A percentile compares a stretch with the other conserved stretches of the same genome.
phyloP scores from a whole-genome alignment of 1,284 basidiomycete genomes.

The Puccinia novopanici region DNA sequence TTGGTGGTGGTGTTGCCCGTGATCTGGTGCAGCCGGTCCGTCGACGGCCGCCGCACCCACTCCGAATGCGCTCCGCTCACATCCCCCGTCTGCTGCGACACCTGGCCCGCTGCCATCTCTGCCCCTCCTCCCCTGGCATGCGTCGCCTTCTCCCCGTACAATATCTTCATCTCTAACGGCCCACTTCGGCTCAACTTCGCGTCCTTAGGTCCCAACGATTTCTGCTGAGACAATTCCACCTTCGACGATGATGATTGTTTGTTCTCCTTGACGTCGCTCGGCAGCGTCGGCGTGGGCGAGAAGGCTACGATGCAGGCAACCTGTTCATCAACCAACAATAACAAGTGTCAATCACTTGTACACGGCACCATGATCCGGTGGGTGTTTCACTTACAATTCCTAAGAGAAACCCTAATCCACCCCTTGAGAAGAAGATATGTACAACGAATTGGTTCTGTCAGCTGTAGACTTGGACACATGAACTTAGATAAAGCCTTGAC shows the following conservation, averaged over 20 bases:
- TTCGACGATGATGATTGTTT: not conserved
- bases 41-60: not conserved
- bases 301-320: constrained; percentile 20
- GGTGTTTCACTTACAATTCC: too few relatives aligned
- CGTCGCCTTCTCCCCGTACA: not conserved
- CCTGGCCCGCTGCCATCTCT: not conserved
- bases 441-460: not conserved
- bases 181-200: too few relatives aligned
- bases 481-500: not conserved
- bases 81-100: not conserved
- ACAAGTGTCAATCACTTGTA: not conserved
- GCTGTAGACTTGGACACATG: not conserved
- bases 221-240: not conserved
- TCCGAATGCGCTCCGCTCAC: not conserved
- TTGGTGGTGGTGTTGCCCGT: not conserved
- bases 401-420: constrained; percentile 2
- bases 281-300: constrained; percentile 6
- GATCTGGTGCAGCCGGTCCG: too few relatives aligned
- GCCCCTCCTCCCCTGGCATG: not conserved
- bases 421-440: not conserved
- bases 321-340: not conserved
- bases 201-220: not conserved
- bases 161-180: not conserved
- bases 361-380: constrained; percentile 19
- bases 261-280: not conserved